Conservation (phyloP, 179 eudicot species). For the Heliamphora pulchella region DNA sequence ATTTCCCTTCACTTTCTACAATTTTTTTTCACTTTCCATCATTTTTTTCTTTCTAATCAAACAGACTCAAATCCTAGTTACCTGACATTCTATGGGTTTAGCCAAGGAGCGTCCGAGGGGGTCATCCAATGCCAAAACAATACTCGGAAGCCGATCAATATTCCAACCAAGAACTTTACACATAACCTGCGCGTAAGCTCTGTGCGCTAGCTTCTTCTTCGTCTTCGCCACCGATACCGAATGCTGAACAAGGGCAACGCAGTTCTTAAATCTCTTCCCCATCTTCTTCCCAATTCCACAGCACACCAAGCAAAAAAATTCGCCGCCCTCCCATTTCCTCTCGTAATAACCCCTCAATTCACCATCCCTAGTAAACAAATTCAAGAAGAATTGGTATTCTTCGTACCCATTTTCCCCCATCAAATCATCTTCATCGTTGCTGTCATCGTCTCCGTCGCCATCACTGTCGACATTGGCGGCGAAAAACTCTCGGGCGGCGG, state of each 20-base stretch:
- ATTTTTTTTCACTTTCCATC: too few relatives aligned
- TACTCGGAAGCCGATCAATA: constrained; percentile 41
- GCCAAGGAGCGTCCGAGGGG: background rate
- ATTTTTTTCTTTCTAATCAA: too few relatives aligned
- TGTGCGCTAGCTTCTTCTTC: constrained; percentile 66
- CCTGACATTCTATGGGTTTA: constrained; percentile 30
- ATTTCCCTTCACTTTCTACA: too few relatives aligned
- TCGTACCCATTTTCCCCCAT: constrained; percentile 35
- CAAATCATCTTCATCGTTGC: constrained; percentile 30
- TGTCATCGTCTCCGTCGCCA: constrained; percentile 17
- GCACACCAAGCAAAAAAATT: constrained; percentile 73
- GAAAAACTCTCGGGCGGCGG: constrained; percentile 27
- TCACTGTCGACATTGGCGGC: constrained; percentile 13
- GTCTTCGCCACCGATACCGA: constrained; percentile 54
- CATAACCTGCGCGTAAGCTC: constrained; percentile 53
- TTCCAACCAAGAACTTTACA: constrained; percentile 92
- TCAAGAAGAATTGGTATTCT: constrained; percentile 34
- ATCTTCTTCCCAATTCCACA: constrained; percentile 40
- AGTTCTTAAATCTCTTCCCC: constrained; percentile 55
- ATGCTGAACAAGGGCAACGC: constrained; percentile 76
- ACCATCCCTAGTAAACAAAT: constrained; percentile 42
- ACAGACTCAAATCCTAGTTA: constrained; percentile 1
- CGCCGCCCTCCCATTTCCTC: constrained; percentile 51
- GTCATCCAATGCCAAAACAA: constrained; percentile 18
- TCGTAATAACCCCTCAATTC: constrained; percentile 53